phyloP scores from a whole-genome alignment of 805 yeast genomes.

The Cyberlindnera veronae region DNA sequence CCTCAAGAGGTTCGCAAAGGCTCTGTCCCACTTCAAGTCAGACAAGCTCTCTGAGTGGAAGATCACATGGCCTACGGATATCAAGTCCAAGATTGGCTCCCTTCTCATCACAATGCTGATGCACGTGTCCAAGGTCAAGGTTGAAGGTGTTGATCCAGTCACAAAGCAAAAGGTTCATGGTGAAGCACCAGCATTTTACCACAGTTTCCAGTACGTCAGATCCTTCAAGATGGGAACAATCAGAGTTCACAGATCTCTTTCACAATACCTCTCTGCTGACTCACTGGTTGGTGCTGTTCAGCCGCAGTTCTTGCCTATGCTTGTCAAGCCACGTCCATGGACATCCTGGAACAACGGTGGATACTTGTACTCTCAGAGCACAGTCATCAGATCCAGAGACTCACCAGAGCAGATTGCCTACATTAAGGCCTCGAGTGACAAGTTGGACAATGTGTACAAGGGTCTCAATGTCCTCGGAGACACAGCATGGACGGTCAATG shows the following conservation, averaged over 20 bases:
- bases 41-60: slow-evolving; percentile 35
- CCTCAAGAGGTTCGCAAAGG: slow-evolving; percentile 25
- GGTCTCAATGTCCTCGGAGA: slow-evolving; percentile 85
- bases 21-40: slow-evolving; percentile 33
- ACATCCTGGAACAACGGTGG: slow-evolving; percentile 80
- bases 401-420: slow-evolving; percentile 90
- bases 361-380: slow-evolving; percentile 59
- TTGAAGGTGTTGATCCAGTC: slow-evolving; percentile 75
- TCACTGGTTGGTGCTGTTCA: slow-evolving; percentile 60
- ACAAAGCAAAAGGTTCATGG: slow-evolving; percentile 67
- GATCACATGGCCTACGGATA: slow-evolving; percentile 51
- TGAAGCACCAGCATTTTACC: slow-evolving; percentile 85
- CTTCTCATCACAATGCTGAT: slow-evolving; percentile 68
- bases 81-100: slow-evolving; percentile 76
- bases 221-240: slow-evolving; percentile 83
- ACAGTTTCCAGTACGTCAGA: slow-evolving; percentile 74
- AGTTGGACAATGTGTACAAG: slow-evolving; percentile 62
- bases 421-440: slow-evolving; percentile 75
- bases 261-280: slow-evolving; percentile 64
- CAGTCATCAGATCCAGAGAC: slow-evolving; percentile 72
- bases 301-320: slow-evolving; percentile 91
- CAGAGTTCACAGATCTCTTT: slow-evolving; percentile 66
- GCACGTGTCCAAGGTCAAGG: slow-evolving; percentile 79
- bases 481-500: slow-evolving; percentile 92
- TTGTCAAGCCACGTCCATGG: slow-evolving; percentile 90